Evolutionary conservation across 805 yeast species (phyloP).

Genomic region (Yamadazyma insecticola): DNA sequence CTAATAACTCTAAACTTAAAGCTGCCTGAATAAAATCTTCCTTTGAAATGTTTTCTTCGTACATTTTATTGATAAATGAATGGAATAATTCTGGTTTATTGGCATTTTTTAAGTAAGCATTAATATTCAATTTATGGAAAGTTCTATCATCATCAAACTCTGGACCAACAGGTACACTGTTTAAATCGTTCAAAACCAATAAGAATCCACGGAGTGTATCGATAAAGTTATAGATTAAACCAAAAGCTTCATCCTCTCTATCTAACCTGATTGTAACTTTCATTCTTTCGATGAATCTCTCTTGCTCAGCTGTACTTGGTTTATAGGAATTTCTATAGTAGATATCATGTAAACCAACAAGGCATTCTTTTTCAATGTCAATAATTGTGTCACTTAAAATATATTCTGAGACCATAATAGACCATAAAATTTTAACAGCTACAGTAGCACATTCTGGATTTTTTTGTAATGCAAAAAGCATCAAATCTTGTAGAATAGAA

Average conservation of each 20-base stretch:
- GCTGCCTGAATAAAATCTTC: slow-evolving; percentile 78
- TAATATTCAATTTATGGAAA: slow-evolving; percentile 69
- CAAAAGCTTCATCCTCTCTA: slow-evolving; percentile 59
- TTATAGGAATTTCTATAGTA: slow-evolving; percentile 54
- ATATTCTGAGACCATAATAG: slow-evolving; percentile 65
- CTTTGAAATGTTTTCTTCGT: slow-evolving; percentile 55
- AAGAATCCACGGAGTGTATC: slow-evolving; percentile 57
- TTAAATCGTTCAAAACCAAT: slow-evolving; percentile 59
- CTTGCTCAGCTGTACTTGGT: slow-evolving; percentile 54
- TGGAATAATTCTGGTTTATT: slow-evolving; percentile 76
- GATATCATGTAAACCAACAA: slow-evolving; percentile 59
- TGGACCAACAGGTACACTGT: slow-evolving; percentile 70
- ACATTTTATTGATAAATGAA: slow-evolving; percentile 73
- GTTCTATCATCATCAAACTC: slow-evolving; percentile 87
- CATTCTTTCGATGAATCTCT: slow-evolving; percentile 46
- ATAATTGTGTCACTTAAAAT: slow-evolving; percentile 51
- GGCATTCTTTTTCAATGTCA: slow-evolving; percentile 60
- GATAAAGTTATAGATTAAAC: slow-evolving; percentile 45
- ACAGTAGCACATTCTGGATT: slow-evolving; percentile 55
- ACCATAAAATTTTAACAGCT: slow-evolving; percentile 67
- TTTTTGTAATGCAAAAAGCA: slow-evolving; percentile 65
- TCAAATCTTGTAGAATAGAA: slow-evolving; percentile 57
- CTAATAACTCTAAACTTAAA: slow-evolving; percentile 69
- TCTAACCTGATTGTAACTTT: slow-evolving; percentile 50
- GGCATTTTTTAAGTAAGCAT: slow-evolving; percentile 72